These are phyloP conservation scores for Crithidia expoeki DNA, from an alignment of 208 protist genomes.

Conservation along the genomic window DNA sequence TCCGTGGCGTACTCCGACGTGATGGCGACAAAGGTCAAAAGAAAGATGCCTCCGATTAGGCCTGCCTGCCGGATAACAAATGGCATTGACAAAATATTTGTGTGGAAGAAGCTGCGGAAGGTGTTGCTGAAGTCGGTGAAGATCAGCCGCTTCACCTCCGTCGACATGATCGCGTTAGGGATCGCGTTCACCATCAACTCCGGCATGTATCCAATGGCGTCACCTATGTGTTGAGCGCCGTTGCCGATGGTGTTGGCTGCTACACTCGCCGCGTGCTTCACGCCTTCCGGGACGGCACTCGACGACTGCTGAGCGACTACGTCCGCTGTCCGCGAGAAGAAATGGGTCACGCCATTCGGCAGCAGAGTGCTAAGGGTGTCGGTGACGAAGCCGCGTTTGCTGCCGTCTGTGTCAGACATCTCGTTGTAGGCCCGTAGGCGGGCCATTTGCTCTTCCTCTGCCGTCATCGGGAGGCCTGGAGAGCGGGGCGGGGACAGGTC, in stretches of 20 bases:
- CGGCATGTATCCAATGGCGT: conserved; percentile 44
- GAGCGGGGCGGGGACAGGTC: background rate
- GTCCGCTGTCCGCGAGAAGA: conserved; percentile 17
- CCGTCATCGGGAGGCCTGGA: conserved; percentile 20
- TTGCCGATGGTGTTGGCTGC: conserved; percentile 21
- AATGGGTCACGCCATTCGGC: conserved; percentile 13
- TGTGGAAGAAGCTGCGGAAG: conserved; percentile 60
- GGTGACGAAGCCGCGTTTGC: conserved; percentile 27
- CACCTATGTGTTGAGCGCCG: conserved; percentile 31
- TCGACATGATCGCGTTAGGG: conserved; percentile 41
- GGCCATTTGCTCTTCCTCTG: conserved; percentile 48
- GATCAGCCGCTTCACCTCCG: conserved; percentile 52
- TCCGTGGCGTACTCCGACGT: conserved; percentile 64
- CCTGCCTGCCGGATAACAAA: conserved; percentile 60
- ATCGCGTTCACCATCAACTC: conserved; percentile 44
- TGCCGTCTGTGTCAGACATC: conserved; percentile 3
- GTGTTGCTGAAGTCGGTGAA: conserved; percentile 62
- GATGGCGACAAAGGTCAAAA: conserved; percentile 44
- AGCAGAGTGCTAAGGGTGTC: conserved; percentile 39
- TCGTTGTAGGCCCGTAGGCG: conserved; percentile 45
- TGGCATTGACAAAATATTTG: conserved; percentile 60
- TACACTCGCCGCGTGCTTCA: conserved; percentile 24
- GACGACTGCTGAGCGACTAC: conserved; percentile 21
- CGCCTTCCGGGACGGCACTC: conserved; percentile 20
- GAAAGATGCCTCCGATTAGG: conserved; percentile 50